Evolutionary conservation across 164 flowering plant species (phyloP).

Genomic region (Dillenia turbinata): DNA sequence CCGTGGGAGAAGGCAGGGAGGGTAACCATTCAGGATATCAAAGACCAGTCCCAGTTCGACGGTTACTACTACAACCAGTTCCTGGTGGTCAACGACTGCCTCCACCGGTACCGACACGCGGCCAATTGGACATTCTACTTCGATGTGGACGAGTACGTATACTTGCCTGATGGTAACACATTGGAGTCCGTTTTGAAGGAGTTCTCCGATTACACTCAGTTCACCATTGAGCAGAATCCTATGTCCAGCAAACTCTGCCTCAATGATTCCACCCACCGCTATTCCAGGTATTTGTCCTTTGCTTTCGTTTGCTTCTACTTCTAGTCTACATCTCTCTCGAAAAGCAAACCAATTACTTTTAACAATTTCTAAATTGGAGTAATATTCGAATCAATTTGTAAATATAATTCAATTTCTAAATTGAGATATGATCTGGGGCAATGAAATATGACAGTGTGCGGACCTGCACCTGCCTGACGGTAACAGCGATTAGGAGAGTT

Average conservation of each 20-base stretch:
- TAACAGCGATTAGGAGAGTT: too few species aligned
- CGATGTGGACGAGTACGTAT: slow-evolving; percentile 70
- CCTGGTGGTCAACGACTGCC: slow-evolving; percentile 59
- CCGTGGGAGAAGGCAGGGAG: slow-evolving; percentile 62
- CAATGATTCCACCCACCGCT: slow-evolving; percentile 31
- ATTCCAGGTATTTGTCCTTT: slow-evolving; percentile 19
- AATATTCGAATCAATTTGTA: too few species aligned
- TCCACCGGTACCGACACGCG: slow-evolving; percentile 41
- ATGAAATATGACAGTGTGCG: too few species aligned
- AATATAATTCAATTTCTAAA: too few species aligned
- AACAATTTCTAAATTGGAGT: neutral
- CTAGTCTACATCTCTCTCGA: neutral
- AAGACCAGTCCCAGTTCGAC: slow-evolving; percentile 48
- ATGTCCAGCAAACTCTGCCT: slow-evolving; percentile 59
- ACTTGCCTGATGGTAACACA: slow-evolving; percentile 35
- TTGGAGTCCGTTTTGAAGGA: slow-evolving; percentile 42
- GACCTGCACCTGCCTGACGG: too few species aligned
- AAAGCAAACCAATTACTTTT: neutral
- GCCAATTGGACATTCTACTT: slow-evolving; percentile 72
- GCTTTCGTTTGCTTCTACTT: too few species aligned
- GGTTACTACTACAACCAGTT: slow-evolving; percentile 68
- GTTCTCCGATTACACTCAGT: slow-evolving; percentile 48
- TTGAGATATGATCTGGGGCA: too few species aligned
- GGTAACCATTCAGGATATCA: slow-evolving; percentile 52
- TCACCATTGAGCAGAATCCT: slow-evolving; percentile 70